A percentile compares a stretch with the other conserved stretches of the same genome.
These are phyloP conservation scores for Wickerhamomyces sydowiorum DNA, from an alignment of 805 yeast species.

Conservation along the genomic window DNA sequence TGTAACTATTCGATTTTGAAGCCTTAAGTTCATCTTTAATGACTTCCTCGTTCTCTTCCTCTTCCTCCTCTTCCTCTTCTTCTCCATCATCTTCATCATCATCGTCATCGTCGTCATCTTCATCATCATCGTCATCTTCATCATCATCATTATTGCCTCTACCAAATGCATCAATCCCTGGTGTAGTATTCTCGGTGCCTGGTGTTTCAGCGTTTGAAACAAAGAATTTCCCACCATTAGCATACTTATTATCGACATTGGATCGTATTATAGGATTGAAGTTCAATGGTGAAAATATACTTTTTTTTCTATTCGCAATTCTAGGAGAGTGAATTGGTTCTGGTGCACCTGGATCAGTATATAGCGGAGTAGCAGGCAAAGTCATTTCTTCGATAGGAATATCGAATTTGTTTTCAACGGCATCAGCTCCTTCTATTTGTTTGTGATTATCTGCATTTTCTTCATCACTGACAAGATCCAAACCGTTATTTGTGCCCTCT, in stretches of 20 bases:
- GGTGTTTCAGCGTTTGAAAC: conserved; percentile 30
- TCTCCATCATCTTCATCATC: conserved; percentile 5
- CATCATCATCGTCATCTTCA: conserved; percentile 9
- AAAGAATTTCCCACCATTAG: conserved; percentile 85
- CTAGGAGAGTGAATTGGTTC: conserved; percentile 51
- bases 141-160: conserved; percentile 13
- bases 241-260: conserved; percentile 80
- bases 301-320: conserved; percentile 33
- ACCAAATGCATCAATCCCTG: conserved; percentile 11
- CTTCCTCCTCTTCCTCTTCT: conserved; percentile 2
- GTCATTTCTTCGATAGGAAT: conserved; percentile 59
- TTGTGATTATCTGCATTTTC: conserved; percentile 18
- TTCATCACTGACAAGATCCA: conserved; percentile 9
- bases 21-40: neutral
- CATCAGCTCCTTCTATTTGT: conserved; percentile 4
- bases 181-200: conserved; percentile 16
- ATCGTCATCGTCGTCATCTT: conserved; percentile 6
- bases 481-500: neutral
- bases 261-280: conserved; percentile 77
- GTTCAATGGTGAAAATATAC: conserved; percentile 75
- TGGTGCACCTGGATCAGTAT: conserved; percentile 83
- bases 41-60: neutral
- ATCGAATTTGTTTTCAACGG: conserved; percentile 27
- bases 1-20: neutral
- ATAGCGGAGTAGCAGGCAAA: conserved; percentile 44